Percentiles rank a stretch among this genome's conserved stretches.
Evolutionary conservation across 2,329 filamentous ascomycete species (phyloP).

Genomic region (Plenodomus lindquistii): DNA sequence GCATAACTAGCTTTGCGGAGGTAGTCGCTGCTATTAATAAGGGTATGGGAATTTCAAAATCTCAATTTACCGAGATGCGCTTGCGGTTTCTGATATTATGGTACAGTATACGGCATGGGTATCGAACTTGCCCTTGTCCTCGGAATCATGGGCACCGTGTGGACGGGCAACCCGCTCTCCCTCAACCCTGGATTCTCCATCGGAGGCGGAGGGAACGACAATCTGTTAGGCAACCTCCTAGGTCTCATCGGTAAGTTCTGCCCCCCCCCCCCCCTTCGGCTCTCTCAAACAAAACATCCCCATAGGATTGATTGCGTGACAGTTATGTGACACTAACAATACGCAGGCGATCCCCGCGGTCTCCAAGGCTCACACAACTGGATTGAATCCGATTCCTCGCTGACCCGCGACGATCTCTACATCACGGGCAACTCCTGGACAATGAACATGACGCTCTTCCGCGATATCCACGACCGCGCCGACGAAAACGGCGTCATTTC

Average conservation of each 20-base stretch:
- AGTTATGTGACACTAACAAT: slow-evolving; percentile 17
- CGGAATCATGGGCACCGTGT: slow-evolving; percentile 53
- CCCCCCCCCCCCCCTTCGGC: too few relatives aligned
- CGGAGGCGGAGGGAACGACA: slow-evolving; percentile 45
- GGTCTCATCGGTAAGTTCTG: slow-evolving; percentile 47
- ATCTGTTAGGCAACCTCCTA: slow-evolving; percentile 50
- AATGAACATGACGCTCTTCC: slow-evolving; percentile 50
- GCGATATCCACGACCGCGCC: slow-evolving; percentile 48
- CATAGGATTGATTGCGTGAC: too few relatives aligned
- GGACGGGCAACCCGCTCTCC: slow-evolving; percentile 56
- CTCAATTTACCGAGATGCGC: neutral
- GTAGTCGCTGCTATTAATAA: slow-evolving; percentile 48
- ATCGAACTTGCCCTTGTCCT: slow-evolving; percentile 45
- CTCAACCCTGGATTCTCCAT: slow-evolving; percentile 57
- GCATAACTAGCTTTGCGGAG: slow-evolving; percentile 48
- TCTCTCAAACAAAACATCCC: too few relatives aligned
- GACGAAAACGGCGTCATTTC: slow-evolving; percentile 18
- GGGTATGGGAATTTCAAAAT: slow-evolving; percentile 36
- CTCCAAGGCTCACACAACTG: slow-evolving; percentile 52
- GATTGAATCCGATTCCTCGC: slow-evolving; percentile 47
- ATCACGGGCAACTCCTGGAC: slow-evolving; percentile 43
- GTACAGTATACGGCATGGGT: slow-evolving; percentile 51
- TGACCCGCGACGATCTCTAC: slow-evolving; percentile 51
- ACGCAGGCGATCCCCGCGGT: slow-evolving; percentile 47
- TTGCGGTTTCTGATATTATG: neutral